Percentiles rank a stretch among this genome's conserved stretches.
Conservation (phyloP, 192 early-diverging fungal species). For the Radiomyces spectabilis region DNA sequence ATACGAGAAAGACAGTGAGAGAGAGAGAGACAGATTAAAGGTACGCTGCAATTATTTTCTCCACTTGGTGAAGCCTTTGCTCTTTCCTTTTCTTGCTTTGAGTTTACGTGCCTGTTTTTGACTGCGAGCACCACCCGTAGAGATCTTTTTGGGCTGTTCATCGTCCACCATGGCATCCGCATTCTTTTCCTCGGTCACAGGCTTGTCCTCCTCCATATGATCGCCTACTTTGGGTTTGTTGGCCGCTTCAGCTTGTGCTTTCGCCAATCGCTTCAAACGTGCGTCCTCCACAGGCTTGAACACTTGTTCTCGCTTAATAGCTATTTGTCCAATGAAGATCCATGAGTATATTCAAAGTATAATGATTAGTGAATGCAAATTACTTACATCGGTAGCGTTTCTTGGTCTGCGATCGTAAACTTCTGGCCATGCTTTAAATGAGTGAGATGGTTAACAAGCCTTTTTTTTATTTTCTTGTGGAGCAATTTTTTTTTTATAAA, state of each 20-base stretch:
- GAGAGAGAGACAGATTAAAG: neutral
- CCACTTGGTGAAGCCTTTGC: conserved; percentile 5
- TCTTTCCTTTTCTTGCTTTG: conserved; percentile 15
- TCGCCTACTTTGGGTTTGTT: conserved; percentile 10
- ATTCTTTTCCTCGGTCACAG: conserved; percentile 21
- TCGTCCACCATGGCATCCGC: conserved; percentile 1
- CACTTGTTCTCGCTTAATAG: conserved; percentile 48
- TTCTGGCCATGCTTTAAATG: conserved; percentile 19
- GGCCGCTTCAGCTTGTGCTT: conserved; percentile 22
- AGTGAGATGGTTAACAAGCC: neutral
- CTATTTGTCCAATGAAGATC: conserved; percentile 15
- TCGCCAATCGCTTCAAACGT: conserved; percentile 36
- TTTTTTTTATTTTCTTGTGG: conserved; percentile 8
- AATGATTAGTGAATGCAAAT: too few relatives aligned
- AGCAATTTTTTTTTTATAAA: too few relatives aligned
- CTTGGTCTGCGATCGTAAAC: conserved; percentile 24
- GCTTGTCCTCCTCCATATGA: conserved; percentile 6
- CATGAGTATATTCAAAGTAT: neutral
- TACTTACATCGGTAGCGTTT: conserved; percentile 16
- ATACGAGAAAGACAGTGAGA: neutral
- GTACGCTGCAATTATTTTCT: neutral
- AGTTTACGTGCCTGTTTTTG: conserved; percentile 15
- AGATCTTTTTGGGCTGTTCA: conserved; percentile 31
- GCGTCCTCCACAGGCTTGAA: conserved; percentile 49
- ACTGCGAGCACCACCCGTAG: conserved; percentile 37